These are phyloP conservation scores for Zostera marina DNA, from an alignment of 116 monocot genomes.

Conservation along the genomic window DNA sequence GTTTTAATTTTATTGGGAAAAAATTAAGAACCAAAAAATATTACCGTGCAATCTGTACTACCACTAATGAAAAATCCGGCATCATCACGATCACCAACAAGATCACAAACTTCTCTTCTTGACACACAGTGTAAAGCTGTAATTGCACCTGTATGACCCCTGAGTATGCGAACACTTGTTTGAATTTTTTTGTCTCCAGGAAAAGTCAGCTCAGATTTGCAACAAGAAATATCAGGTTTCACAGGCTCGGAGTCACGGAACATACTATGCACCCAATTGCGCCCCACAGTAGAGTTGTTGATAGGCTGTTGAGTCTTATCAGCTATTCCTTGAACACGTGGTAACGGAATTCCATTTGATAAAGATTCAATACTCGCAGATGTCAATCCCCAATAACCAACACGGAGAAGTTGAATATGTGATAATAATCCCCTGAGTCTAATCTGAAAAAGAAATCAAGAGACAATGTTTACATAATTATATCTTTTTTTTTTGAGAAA, in stretches of 20 bases:
- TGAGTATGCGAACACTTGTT: slow-evolving; percentile 65
- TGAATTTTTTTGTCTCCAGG: slow-evolving; percentile 68
- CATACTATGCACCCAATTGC: slow-evolving; percentile 98
- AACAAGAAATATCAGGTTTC: slow-evolving; percentile 21
- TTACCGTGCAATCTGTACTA: slow-evolving; percentile 82
- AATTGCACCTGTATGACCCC: slow-evolving; percentile 80
- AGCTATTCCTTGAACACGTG: slow-evolving; percentile 46
- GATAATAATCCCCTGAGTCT: slow-evolving; percentile 79
- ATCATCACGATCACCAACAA: slow-evolving; percentile 96
- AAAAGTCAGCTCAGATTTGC: slow-evolving; percentile 26
- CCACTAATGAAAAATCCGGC: slow-evolving; percentile 97
- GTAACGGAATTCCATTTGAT: slow-evolving; percentile 62
- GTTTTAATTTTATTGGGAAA: too few relatives aligned
- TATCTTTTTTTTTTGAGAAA: too few relatives aligned
- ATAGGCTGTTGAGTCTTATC: slow-evolving; percentile 70
- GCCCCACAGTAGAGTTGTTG: slow-evolving; percentile 73
- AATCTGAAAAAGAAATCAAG: slow-evolving; percentile 27
- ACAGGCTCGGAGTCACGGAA: slow-evolving; percentile 46
- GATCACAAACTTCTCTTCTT: slow-evolving; percentile 97
- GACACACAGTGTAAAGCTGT: slow-evolving; percentile 97
- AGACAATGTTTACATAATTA: not conserved
- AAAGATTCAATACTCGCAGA: slow-evolving; percentile 32
- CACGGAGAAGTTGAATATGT: slow-evolving; percentile 75
- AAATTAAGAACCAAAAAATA: too few relatives aligned
- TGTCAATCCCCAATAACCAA: slow-evolving; percentile 87